Base-by-base conservation (phyloP, 2,329 filamentous ascomycete species). In the Albifimbria verrucaria region DNA sequence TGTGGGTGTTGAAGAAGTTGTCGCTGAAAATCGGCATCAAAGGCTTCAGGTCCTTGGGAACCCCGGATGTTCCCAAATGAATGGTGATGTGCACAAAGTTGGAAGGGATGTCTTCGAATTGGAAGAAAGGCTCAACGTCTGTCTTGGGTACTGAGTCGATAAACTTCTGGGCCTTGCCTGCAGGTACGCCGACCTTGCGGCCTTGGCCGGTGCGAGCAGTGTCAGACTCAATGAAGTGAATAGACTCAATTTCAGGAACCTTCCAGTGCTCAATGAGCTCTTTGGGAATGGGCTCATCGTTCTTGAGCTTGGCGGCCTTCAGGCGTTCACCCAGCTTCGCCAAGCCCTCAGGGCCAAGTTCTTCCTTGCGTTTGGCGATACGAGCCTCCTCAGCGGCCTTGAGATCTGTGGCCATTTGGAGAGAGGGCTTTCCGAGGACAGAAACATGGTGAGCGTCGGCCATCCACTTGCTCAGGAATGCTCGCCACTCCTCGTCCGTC, bases 1-100 rank as follows among this genome's bases (percentile, higher is more conserved):
- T 87, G 2, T 93, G 94, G 0, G 92, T 91, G 66, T 91, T 93
- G 78, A 97, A 99, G 76, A 97, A 96, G 65, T 93, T 94, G 65
- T 92, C 90, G 25, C 86, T 86, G 65, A 96, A 97, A 41, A 97
- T 80, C 3, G 87, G 81, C 47, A 97, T 77, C 21, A 99, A 73
- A 3, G 94, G 94, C 66, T 93, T 92, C 54, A 93, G 80, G 57
- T 92, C 83, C n/a, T 88, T 80, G 0, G 92, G 90, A 1, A 97
- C 77, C 26, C 83, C 77, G 2, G 85, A 81, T 1, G 92, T 96
- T 50, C 90, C 90, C 48, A 97, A 77, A 52, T 94, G 84, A 21
- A 97, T 72, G 47, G 85, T 87, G 53, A 97, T 81, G 61, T 93
- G 88, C 7, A 96, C 91, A 68, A 99, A 99, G 65, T 91, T 96